Conservation (phyloP, 1,284 basidiomycete species). For the Tylopilus sp. region DNA sequence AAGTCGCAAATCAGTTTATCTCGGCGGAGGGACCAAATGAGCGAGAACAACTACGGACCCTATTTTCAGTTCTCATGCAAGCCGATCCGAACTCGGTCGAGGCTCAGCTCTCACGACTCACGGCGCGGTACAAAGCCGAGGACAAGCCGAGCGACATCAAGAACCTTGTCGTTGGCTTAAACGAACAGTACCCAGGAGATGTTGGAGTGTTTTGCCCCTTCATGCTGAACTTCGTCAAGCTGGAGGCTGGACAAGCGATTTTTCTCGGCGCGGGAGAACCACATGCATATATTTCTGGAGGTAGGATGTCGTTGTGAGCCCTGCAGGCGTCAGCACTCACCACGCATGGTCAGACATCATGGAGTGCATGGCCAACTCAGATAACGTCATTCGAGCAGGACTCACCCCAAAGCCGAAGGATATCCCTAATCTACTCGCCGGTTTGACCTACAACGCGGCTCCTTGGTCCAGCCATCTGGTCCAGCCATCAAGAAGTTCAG, state of each 20-base stretch:
- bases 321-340: slow-evolving; percentile 7
- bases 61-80: slow-evolving; percentile 86
- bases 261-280: slow-evolving; percentile 96
- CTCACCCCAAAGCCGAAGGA: slow-evolving; percentile 96
- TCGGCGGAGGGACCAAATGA: slow-evolving; percentile 45
- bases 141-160: slow-evolving; percentile 47
- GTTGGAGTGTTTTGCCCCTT: slow-evolving; percentile 95
- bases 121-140: slow-evolving; percentile 57
- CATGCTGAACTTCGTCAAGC: slow-evolving; percentile 81
- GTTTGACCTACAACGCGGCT: slow-evolving; percentile 83
- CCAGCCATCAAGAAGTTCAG: slow-evolving; percentile 50
- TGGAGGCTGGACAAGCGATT: slow-evolving; percentile 85
- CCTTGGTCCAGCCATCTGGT: slow-evolving; percentile 70
- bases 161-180: slow-evolving; percentile 69
- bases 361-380: slow-evolving; percentile 97
- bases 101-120: slow-evolving; percentile 54
- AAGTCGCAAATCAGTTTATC: slow-evolving; percentile 48
- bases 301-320: slow-evolving; percentile 40
- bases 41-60: slow-evolving; percentile 43
- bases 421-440: slow-evolving; percentile 82
- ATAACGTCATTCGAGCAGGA: slow-evolving; percentile 98
- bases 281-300: slow-evolving; percentile 93
- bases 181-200: slow-evolving; percentile 86
- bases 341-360: slow-evolving; percentile 72
- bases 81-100: slow-evolving; percentile 54